Evolutionary conservation across 2,329 filamentous ascomycete genomes (phyloP).

Genomic region (Cladosporium sphaerospermum): DNA sequence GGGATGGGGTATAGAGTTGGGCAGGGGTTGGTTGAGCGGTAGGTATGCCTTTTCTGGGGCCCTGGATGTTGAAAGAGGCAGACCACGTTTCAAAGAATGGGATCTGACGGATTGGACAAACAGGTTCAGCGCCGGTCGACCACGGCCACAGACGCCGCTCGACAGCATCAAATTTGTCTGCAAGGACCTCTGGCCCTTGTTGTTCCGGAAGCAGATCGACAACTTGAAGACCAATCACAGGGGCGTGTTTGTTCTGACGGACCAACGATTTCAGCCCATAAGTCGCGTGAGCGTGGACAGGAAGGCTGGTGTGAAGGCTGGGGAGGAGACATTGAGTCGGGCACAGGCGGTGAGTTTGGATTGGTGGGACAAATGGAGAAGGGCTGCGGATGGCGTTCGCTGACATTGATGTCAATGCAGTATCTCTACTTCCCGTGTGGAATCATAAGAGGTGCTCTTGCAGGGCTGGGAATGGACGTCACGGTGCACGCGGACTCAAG

Average conservation of each 20-base stretch:
- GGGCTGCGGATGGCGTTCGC: not conserved
- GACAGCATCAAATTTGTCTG: constrained; percentile 98
- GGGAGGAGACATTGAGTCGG: constrained; percentile 50
- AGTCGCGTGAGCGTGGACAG: constrained; percentile 77
- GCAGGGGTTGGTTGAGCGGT: constrained; percentile 87
- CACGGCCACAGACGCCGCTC: constrained; percentile 83
- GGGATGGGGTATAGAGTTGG: constrained; percentile 84
- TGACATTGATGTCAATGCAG: constrained; percentile 37
- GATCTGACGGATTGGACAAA: not conserved
- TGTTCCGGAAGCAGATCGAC: constrained; percentile 96
- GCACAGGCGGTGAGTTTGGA: constrained; percentile 68
- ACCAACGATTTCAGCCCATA: constrained; percentile 85
- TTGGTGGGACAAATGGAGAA: too few relatives aligned
- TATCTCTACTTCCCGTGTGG: constrained; percentile 96
- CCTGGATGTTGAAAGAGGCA: not conserved
- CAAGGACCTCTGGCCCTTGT: constrained; percentile 93
- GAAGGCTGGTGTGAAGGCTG: constrained; percentile 25
- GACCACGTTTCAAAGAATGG: not conserved
- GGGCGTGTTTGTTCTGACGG: constrained; percentile 92
- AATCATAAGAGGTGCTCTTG: constrained; percentile 82
- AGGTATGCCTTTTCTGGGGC: constrained; percentile 25
- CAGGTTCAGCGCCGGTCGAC: constrained; percentile 75
- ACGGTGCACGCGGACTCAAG: constrained; percentile 86
- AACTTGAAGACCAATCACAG: constrained; percentile 98
- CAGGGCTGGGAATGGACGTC: constrained; percentile 84